Base-by-base conservation (phyloP, 148 eudicot genomes). In the Pouteria glomerata region DNA sequence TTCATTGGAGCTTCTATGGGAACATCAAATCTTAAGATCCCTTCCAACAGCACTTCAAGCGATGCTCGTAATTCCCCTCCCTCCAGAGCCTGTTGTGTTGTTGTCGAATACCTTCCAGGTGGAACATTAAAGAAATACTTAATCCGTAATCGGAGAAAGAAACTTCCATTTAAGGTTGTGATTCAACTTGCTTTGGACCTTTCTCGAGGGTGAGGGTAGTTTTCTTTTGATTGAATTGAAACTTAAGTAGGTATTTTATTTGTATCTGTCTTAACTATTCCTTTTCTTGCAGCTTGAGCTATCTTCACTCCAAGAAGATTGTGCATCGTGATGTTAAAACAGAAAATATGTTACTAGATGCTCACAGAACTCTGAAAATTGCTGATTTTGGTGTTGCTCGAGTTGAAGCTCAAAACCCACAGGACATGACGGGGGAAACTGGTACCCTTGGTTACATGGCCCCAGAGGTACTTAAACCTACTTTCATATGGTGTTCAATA, bases 1-100 rank as follows among this genome's bases (percentile, higher is more conserved):
- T 94, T 94, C 51, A 70, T 94, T 63, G 98, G 98, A 68, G 98
- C 97, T 71, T 89, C 98, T 26, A 89, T 91, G 93, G 98, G 51
- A 45, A 45, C 51, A 45, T 45, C 51, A 45, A 45, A 45, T 45
- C 51, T 45, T 10, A 2, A 45, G 51, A 45, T 45, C 12, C 51
- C 51, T 45, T 45, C 51, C 51, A 13, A 45, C 51, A 45, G 15
- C 51, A 45, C 16, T 45, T 45, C 51, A 14, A 45, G 51, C 12
- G 51, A 45, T 45, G 51, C 51, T 45, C 51, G 12, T 14, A 45
- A 45, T 45, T 45, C 51, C 10, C 7, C 10, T 39, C 44, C 44
- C 10, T 10, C 44, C 5, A 39, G 44, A 39, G 44, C 44, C 10
- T 45, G 51, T 45, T 45, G 51, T 45, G 51, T 45, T 45, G 16